Base-by-base conservation (phyloP, 768 basidiomycete genomes). In the Floccularia luteovirens region DNA sequence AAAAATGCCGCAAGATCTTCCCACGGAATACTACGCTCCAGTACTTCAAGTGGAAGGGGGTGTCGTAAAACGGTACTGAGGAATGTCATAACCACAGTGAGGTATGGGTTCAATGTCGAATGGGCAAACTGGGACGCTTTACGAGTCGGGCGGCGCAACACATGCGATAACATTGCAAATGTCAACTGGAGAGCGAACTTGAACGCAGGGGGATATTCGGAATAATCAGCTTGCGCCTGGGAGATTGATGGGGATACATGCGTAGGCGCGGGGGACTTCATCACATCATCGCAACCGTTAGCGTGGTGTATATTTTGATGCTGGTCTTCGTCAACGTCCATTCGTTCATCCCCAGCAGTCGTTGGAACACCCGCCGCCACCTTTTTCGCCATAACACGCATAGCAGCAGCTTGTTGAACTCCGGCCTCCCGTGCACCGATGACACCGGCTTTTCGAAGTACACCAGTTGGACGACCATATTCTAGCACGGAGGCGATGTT, bases 1-100 rank as follows among this genome's bases (percentile, higher is more conserved):
- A 93, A 77, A 44, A 77, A 88, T 0, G 48, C 34, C 3, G 80
- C 74, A 38, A 98, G 66, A 7, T 77, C 74, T 3, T 73, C 66
- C 96, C 94, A 98, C 0, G 94, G 94, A 5, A 99, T 68, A 30
- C 71, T 67, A 8, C 86, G 77, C 52, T 90, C 85, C 20, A 98
- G 61, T 2, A 82, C 61, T 0, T 66, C 59, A 21, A 81, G 70
- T 0, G 78, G 78, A 12, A 70, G 69, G 0, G 72, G 52, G 44
- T 90, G 77, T 50, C 82, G 84, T 39, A 80, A 59, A 22, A 90
- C 55, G 0, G 88, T 90, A 0, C 80, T 69, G 19, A 99, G 68
- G 72, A 97, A 98, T 0, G 94, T 98, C 38, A 97, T 70, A 32
- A 94, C 56, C 43, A 90, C 63, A 0, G 88, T 75, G 38, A 96